Percentiles rank a stretch among this genome's conserved stretches.
Evolutionary conservation across 2,329 filamentous ascomycete species (phyloP).

Genomic region (Neofusicoccum sp.): DNA sequence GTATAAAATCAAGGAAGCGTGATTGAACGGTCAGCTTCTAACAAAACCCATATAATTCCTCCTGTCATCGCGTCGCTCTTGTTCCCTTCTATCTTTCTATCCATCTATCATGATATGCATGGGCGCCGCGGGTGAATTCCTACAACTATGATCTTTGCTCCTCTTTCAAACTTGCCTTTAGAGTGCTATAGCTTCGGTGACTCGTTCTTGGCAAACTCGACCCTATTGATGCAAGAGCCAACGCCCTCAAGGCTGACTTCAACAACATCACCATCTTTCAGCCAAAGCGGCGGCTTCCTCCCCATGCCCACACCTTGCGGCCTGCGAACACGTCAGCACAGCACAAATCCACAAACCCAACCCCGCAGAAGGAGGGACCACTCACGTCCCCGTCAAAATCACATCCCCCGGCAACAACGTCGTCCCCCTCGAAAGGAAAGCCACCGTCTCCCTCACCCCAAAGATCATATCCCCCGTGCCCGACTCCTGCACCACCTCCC

Average conservation of each 20-base stretch:
- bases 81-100: not conserved
- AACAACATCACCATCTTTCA: constrained; percentile 31
- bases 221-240: constrained; percentile 38
- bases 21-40: not conserved
- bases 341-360: not conserved
- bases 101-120: not conserved
- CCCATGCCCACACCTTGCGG: constrained; percentile 19
- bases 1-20: not conserved
- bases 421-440: constrained; percentile 8
- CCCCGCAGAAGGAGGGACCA: not conserved
- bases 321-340: not conserved
- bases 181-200: not conserved
- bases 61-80: not conserved
- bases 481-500: constrained; percentile 1
- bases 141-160: not conserved
- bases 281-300: constrained; percentile 15
- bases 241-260: constrained; percentile 39
- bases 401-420: not conserved
- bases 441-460: constrained; percentile 10
- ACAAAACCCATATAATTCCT: not conserved
- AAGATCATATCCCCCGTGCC: constrained; percentile 21
- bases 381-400: constrained; percentile 21
- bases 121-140: not conserved
- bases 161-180: not conserved
- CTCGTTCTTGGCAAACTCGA: constrained; percentile 34